These are phyloP conservation scores for Neurospora sp. DNA, from an alignment of 495 filamentous ascomycete genomes.

Conservation along the genomic window DNA sequence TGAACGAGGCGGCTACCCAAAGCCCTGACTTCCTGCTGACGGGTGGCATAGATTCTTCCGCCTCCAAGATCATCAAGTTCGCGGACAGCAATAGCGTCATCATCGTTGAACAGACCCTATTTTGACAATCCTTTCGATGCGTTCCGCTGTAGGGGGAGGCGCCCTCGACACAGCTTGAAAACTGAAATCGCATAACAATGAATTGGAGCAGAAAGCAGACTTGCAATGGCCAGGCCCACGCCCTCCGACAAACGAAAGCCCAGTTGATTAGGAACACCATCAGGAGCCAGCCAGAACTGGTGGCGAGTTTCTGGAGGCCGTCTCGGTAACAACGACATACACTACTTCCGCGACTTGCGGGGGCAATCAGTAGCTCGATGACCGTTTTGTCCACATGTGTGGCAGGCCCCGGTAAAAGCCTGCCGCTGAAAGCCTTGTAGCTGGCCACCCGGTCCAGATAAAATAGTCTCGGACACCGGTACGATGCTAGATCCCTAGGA, in stretches of 20 bases:
- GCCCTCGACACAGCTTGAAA: too few species aligned
- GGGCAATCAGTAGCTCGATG: slow-evolving; percentile 22
- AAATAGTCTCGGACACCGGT: too few species aligned
- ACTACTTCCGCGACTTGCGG: slow-evolving; percentile 12
- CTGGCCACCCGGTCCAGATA: slow-evolving; percentile 31
- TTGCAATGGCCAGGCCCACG: too few species aligned
- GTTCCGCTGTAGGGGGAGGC: too few species aligned
- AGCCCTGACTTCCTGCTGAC: not conserved
- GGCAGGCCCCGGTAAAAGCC: slow-evolving; percentile 9
- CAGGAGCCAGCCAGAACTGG: too few species aligned
- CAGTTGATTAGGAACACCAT: too few species aligned
- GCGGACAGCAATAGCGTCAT: slow-evolving; percentile 15
- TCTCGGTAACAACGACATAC: slow-evolving; percentile 76
- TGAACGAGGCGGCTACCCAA: not conserved
- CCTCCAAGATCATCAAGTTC: slow-evolving; percentile 20
- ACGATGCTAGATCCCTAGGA: too few species aligned
- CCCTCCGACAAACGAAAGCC: too few species aligned
- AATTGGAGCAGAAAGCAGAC: too few species aligned
- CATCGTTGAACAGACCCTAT: slow-evolving; percentile 14
- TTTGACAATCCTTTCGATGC: too few species aligned
- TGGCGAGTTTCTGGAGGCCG: slow-evolving; percentile 26
- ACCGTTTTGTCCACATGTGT: slow-evolving; percentile 18
- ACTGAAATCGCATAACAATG: too few species aligned
- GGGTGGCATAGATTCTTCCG: slow-evolving; percentile 9
- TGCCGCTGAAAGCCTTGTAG: slow-evolving; percentile 7